Evolutionary conservation across 768 basidiomycete genomes (phyloP), one percentile per base, ranked within the genome.

Genomic region (Fomitopsis pulvina): DNA sequence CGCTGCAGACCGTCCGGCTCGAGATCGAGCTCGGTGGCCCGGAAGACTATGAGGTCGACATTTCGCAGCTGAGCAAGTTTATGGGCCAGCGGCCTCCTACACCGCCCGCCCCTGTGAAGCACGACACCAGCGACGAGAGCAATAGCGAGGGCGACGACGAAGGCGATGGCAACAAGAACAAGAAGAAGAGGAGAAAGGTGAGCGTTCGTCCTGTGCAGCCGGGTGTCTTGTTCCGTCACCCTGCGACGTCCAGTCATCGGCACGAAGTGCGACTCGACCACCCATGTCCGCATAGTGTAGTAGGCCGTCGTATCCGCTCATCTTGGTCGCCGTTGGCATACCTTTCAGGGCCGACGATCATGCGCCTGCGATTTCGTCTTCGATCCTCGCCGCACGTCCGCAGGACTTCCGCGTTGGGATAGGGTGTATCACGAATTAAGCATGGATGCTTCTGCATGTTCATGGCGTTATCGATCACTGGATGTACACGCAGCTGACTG

Each of bases 31-130:
- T 91, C 2, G 87, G 85, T 3, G 87, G 87, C 0, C 85, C 84
- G 1, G 74, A 77, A 1, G 81, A 83, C 56, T 90, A 89, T 63
- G 84, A 85, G 50, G 80, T 89, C 41, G 80, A 89, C 57, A 76
- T 89, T 51, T 57, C 75, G 6, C 56, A 64, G 20, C 67, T 79
- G 27, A 75, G 85, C 25, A 80, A 81, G 55, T 76, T 72, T 8
- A 78, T 81, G 1, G 86, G 86, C 6, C 87, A 87, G 64, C 71
- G 83, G 12, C 71, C 72, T 1, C 68, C 77, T 1, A 83, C 84
- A 0, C 85, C 84, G 2, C 65, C 70, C 0, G 69, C 68, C 24
- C 69, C 68, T 4, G 42, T 56, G 42, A 64, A 62, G 55, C 44
- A 49, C 29, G 78, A 80, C 56, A 72, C 75, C 16, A 80, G 76